Percentiles rank a stretch among this genome's conserved stretches.
Conservation (phyloP, 2,329 filamentous ascomycete species). For the Pyrenochaeta sp. region DNA sequence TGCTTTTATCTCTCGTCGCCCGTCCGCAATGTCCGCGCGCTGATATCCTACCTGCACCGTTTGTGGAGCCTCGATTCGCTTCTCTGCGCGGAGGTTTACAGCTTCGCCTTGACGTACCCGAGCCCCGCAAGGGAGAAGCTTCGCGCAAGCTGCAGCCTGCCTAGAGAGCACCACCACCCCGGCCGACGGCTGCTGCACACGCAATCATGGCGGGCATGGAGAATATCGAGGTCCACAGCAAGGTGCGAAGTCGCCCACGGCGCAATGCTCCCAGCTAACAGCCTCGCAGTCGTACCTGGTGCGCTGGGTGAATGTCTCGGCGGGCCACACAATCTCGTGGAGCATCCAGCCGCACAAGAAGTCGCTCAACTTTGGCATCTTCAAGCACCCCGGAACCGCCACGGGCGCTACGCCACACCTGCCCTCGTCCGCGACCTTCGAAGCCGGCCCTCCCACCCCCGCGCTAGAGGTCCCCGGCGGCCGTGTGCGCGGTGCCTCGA, state of each 20-base stretch:
- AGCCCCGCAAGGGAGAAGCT: slow-evolving; percentile 10
- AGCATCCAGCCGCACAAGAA: slow-evolving; percentile 98
- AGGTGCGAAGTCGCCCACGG: slow-evolving; percentile 67
- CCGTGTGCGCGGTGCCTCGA: slow-evolving; percentile 61
- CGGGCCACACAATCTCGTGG: slow-evolving; percentile 94
- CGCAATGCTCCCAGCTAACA: no score
- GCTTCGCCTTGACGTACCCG: slow-evolving; percentile 5
- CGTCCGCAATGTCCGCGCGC: slow-evolving; percentile 20
- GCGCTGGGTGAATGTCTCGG: slow-evolving; percentile 92
- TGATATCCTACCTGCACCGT: slow-evolving; percentile 16
- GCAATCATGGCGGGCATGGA: slow-evolving; percentile 86
- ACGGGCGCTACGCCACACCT: slow-evolving; percentile 55
- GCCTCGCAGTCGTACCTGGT: slow-evolving; percentile 99
- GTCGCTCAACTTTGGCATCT: slow-evolving; percentile 97
- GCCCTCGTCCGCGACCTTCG: slow-evolving; percentile 41
- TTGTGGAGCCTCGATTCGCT: slow-evolving; percentile 5
- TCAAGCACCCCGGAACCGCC: slow-evolving; percentile 89
- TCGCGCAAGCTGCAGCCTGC: background rate
- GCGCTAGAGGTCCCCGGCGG: slow-evolving; percentile 61
- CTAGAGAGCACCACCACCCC: background rate
- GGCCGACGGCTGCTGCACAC: background rate
- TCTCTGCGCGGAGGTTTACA: background rate
- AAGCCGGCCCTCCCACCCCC: slow-evolving; percentile 44
- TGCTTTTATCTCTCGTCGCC: slow-evolving; percentile 8
- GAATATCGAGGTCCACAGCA: slow-evolving; percentile 96